phyloP scores from a whole-genome alignment of 2,329 filamentous ascomycete species.

The Monosporascus cannonballus region DNA sequence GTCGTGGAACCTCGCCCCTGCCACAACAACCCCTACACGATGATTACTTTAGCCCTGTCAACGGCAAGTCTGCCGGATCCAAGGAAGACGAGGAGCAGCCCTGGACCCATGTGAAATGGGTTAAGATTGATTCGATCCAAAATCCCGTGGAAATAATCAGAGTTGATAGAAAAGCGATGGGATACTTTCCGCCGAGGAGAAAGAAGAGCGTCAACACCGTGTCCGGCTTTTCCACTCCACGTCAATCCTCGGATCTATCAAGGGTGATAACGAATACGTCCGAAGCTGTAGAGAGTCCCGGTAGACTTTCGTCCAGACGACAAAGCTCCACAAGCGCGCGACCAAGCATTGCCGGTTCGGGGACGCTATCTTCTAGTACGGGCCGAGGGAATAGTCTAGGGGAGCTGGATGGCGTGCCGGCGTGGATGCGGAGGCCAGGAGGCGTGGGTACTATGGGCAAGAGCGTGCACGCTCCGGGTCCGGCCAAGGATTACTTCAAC shows the following conservation, averaged over 20 bases:
- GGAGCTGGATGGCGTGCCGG: slow-evolving; percentile 30
- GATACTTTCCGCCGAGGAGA: slow-evolving; percentile 85
- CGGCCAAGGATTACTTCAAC: slow-evolving; percentile 78
- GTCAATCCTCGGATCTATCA: slow-evolving; percentile 56
- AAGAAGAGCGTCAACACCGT: slow-evolving; percentile 72
- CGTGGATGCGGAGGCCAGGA: slow-evolving; percentile 75
- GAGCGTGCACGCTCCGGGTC: slow-evolving; percentile 68
- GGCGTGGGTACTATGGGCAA: slow-evolving; percentile 78
- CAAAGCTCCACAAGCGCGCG: slow-evolving; percentile 21
- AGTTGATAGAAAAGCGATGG: slow-evolving; percentile 71
- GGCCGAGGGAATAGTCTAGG: slow-evolving; percentile 24
- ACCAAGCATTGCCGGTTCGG: slow-evolving; percentile 19
- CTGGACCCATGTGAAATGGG: slow-evolving; percentile 89
- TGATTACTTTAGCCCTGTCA: slow-evolving; percentile 36
- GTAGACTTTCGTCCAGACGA: slow-evolving; percentile 22
- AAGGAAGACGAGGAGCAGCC: slow-evolving; percentile 53
- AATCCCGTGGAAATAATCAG: slow-evolving; percentile 80
- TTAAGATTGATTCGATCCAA: slow-evolving; percentile 63
- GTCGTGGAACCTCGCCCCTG: slow-evolving; percentile 5
- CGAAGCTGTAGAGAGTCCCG: slow-evolving; percentile 23
- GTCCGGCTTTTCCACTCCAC: slow-evolving; percentile 62
- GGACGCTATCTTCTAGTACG: slow-evolving; percentile 19
- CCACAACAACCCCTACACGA: slow-evolving; percentile 26
- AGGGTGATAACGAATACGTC: slow-evolving; percentile 29
- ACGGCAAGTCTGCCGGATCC: slow-evolving; percentile 24